Conservation (phyloP, 2,329 filamentous ascomycete genomes). For the Trichoderma endophyticum region DNA sequence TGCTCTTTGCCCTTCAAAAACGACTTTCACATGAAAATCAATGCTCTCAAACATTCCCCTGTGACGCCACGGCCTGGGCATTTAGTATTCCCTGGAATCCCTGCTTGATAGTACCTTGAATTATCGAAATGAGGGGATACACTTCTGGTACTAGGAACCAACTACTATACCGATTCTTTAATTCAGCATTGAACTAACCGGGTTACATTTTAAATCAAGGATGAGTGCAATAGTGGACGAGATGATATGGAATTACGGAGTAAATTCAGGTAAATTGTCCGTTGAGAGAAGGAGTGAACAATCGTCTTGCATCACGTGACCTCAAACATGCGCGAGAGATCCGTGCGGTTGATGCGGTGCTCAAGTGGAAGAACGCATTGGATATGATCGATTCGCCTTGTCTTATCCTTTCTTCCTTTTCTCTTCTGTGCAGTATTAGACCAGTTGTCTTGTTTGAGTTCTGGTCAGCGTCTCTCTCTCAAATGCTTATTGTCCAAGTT, state of each 20-base stretch:
- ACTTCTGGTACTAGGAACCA: neutral
- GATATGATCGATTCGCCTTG: neutral
- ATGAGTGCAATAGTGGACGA: neutral
- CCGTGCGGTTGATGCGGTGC: neutral
- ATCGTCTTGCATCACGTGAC: neutral
- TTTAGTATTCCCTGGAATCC: neutral
- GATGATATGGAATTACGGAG: neutral
- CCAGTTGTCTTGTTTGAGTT: neutral
- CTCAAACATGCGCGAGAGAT: neutral
- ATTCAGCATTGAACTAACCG: neutral
- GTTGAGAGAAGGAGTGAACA: neutral
- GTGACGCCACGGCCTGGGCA: neutral
- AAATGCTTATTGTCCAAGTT: neutral
- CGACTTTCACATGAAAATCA: neutral
- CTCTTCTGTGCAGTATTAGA: rapidly evolving
- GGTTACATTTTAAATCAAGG: neutral
- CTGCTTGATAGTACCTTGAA: neutral
- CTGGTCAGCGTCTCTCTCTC: neutral
- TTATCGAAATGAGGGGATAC: neutral
- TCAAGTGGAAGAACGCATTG: neutral
- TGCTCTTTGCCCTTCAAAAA: neutral
- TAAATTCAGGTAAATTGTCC: neutral
- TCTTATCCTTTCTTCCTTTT: neutral
- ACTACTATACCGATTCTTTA: neutral
- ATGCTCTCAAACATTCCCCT: neutral